A percentile compares a stretch with the other conserved stretches of the same genome.
Conservation (phyloP, 345 rosid species). For the Microcos paniculata region DNA sequence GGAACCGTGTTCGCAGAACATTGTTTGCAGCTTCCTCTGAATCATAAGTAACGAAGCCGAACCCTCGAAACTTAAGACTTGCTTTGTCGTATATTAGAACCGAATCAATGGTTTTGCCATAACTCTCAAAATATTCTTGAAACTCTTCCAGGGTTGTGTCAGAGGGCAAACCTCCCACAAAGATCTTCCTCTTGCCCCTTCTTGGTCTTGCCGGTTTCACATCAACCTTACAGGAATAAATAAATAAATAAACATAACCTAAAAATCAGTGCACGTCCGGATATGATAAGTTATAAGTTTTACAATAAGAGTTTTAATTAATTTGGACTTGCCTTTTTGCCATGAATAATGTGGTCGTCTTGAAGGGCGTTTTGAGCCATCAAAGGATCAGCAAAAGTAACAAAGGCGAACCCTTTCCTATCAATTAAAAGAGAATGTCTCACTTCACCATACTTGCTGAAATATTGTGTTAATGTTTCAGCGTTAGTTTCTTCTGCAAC, state of each 20-base stretch:
- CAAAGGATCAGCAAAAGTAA: not conserved
- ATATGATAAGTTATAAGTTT: too few species aligned
- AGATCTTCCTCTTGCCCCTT: slow-evolving; percentile 50
- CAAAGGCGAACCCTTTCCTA: not conserved
- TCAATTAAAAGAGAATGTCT: not conserved
- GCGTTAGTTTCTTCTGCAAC: too few species aligned
- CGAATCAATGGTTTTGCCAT: not conserved
- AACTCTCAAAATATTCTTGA: slow-evolving; percentile 62
- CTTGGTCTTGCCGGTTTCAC: not conserved
- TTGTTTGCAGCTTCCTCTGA: not conserved
- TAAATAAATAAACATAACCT: not conserved
- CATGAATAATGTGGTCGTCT: not conserved
- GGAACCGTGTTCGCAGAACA: not conserved
- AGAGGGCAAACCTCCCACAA: slow-evolving; percentile 89
- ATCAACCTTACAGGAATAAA: not conserved
- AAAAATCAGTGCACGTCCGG: not conserved
- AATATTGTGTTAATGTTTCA: not conserved
- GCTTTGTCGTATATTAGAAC: not conserved
- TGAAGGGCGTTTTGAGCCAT: not conserved
- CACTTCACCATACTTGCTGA: not conserved
- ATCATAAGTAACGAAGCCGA: not conserved
- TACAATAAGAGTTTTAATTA: not conserved
- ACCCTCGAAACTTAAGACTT: not conserved
- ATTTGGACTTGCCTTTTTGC: not conserved
- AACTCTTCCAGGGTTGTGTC: slow-evolving; percentile 70